Conservation (phyloP, 768 basidiomycete genomes). For the Mycena galopus region DNA sequence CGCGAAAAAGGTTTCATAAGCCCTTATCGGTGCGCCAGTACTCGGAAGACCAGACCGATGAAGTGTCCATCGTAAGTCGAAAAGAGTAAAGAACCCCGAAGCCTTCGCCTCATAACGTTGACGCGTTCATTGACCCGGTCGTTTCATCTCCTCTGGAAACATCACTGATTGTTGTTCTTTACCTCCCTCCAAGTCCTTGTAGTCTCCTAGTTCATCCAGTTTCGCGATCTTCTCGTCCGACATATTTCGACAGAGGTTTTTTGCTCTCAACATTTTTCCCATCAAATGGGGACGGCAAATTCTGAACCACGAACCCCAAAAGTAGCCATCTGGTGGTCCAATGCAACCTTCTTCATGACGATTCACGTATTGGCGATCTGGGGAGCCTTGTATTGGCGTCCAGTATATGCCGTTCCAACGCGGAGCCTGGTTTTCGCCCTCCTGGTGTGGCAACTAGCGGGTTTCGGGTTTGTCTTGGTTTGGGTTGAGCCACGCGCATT, state of each 20-base stretch:
- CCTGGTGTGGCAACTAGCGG: constrained; percentile 76
- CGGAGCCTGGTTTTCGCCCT: constrained; percentile 67
- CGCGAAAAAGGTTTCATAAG: too few species aligned
- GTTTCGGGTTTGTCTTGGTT: constrained; percentile 68
- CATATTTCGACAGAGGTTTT: too few species aligned
- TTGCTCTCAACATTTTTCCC: background rate
- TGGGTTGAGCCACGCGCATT: background rate
- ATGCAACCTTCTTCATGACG: constrained; percentile 67
- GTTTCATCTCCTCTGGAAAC: background rate
- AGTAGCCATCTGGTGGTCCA: constrained; percentile 72
- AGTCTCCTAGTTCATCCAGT: too few species aligned
- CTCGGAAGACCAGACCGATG: background rate
- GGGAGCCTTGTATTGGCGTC: constrained; percentile 67
- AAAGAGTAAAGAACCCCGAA: too few species aligned
- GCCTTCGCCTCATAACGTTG: too few species aligned
- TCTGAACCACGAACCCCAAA: constrained; percentile 43
- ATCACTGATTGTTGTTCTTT: constrained; percentile 6
- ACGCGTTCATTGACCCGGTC: too few species aligned
- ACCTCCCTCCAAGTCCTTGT: background rate
- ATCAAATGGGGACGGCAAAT: constrained; percentile 11
- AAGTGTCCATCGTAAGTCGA: too few species aligned
- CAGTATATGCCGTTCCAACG: constrained; percentile 51
- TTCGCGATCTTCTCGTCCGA: too few species aligned
- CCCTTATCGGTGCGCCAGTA: background rate
- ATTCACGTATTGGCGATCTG: constrained; percentile 69